phyloP scores from a whole-genome alignment of 73 alveolate genomes.

The Loxodes magnus region DNA sequence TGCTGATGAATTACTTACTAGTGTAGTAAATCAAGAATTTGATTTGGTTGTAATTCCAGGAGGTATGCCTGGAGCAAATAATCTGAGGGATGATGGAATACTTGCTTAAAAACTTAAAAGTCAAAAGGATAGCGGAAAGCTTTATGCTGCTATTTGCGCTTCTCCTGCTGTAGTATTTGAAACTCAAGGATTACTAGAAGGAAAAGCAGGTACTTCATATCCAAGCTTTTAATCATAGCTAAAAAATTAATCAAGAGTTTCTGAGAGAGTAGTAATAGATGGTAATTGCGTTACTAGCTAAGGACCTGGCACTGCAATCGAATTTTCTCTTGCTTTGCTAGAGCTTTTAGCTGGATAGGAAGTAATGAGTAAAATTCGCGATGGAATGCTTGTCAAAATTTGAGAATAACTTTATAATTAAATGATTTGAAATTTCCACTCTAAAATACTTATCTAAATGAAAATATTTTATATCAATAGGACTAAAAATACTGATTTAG shows the following conservation, averaged over 20 bases:
- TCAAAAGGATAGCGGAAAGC: conserved; percentile 43
- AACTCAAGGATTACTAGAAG: conserved; percentile 63
- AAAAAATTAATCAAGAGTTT: conserved; percentile 36
- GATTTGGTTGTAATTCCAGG: conserved; percentile 79
- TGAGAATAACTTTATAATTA: too few species aligned
- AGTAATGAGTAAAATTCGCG: too few species aligned
- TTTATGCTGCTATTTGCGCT: conserved; percentile 81
- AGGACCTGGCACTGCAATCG: conserved; percentile 80
- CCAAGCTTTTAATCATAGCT: conserved; percentile 51
- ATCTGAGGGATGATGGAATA: conserved; percentile 34
- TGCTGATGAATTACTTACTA: conserved; percentile 6
- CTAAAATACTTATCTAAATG: too few species aligned
- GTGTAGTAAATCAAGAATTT: background rate
- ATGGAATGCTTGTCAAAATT: too few species aligned
- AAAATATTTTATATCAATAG: too few species aligned
- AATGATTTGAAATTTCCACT: too few species aligned
- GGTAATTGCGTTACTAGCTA: conserved; percentile 59
- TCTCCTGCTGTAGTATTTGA: conserved; percentile 73
- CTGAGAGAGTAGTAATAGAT: conserved; percentile 61
- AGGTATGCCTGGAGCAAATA: conserved; percentile 67
- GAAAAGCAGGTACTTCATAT: conserved; percentile 71
- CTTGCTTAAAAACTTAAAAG: conserved; percentile 40
- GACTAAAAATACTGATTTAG: too few species aligned
- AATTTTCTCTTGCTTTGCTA: conserved; percentile 53
- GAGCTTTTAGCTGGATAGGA: conserved; percentile 50